These are phyloP conservation scores for Fusarium caatingaense DNA, from an alignment of 2,329 filamentous ascomycete genomes.

Conservation along the genomic window DNA sequence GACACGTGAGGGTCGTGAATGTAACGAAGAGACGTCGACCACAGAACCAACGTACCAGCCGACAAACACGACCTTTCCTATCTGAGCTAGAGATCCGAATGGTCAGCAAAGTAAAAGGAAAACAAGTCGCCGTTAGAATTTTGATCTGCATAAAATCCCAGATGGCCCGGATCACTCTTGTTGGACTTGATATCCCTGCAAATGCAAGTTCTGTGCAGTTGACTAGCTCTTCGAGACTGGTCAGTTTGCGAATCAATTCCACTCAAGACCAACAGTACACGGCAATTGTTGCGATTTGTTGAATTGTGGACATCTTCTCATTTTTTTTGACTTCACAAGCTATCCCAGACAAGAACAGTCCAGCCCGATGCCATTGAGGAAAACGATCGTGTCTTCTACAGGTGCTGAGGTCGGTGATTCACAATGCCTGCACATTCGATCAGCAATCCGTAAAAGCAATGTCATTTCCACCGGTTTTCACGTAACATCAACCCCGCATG, in stretches of 20 bases:
- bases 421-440: not conserved
- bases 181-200: not conserved
- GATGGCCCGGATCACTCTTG: not conserved
- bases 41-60: not conserved
- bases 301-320: not conserved
- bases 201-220: not conserved
- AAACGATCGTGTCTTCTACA: not conserved
- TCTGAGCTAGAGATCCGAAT: not conserved
- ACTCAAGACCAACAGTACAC: not conserved
- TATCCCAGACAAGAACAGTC: too few species aligned
- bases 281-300: not conserved
- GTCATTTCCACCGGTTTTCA: not conserved
- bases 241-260: not conserved
- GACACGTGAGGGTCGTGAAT: conserved; percentile 21
- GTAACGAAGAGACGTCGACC: conserved; percentile 21
- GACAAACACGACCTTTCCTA: conserved; percentile 2
- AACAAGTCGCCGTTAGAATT: not conserved
- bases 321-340: not conserved
- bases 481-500: not conserved
- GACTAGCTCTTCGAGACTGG: not conserved
- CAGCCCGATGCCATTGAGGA: not conserved
- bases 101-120: not conserved
- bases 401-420: not conserved
- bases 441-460: not conserved
- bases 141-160: not conserved